Percentiles rank a stretch among this genome's conserved stretches.
phyloP scores from a whole-genome alignment of 164 flowering plant species.

The Vitis rupestris region DNA sequence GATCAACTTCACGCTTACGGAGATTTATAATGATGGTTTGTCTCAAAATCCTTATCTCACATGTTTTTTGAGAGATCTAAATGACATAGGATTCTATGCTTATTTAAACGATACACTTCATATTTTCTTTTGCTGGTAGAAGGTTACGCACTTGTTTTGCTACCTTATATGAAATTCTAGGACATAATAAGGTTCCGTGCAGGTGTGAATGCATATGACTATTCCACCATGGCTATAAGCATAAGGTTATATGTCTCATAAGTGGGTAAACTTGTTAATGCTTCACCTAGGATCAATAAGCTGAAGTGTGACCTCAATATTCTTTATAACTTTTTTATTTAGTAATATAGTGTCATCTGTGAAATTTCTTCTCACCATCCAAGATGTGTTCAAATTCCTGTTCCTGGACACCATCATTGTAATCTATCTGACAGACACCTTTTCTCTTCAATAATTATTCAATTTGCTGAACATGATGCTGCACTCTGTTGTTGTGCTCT shows the following conservation, averaged over 20 bases:
- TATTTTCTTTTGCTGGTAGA: neutral
- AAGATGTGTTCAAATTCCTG: neutral
- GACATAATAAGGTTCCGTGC: neutral
- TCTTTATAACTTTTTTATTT: neutral
- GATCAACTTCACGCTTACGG: conserved; percentile 54
- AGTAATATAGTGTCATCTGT: neutral
- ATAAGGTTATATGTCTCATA: too few relatives aligned
- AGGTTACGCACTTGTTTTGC: neutral
- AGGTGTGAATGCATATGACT: neutral
- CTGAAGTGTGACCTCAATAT: neutral
- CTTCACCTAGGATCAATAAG: neutral
- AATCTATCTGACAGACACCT: too few relatives aligned
- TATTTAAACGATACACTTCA: neutral
- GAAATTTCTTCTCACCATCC: neutral
- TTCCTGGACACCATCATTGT: neutral
- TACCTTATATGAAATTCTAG: neutral
- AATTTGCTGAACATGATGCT: too few relatives aligned
- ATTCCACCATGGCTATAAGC: too few relatives aligned
- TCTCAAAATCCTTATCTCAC: conserved; percentile 6
- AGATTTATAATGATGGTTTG: conserved; percentile 58
- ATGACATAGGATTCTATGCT: neutral
- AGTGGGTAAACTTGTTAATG: neutral
- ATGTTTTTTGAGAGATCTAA: neutral
- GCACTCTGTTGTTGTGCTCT: too few relatives aligned
- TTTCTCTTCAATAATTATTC: too few relatives aligned